These are phyloP conservation scores for Citrus maxima DNA, from an alignment of 345 rosid species.

Conservation along the genomic window DNA sequence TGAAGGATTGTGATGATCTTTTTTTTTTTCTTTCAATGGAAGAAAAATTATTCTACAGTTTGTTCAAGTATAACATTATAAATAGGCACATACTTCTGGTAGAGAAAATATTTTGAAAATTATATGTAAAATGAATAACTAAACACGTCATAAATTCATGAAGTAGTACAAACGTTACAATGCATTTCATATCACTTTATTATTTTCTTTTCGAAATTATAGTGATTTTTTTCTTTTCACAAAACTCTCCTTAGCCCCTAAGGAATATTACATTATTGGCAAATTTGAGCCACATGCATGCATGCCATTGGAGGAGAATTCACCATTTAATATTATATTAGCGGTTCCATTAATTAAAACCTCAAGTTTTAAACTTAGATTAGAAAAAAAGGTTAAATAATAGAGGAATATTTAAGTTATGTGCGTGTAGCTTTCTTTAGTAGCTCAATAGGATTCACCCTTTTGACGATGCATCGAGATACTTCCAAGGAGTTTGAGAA, in stretches of 20 bases:
- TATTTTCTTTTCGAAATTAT: too few species aligned
- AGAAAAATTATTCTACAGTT: too few species aligned
- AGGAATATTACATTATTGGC: neutral
- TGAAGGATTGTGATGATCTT: neutral
- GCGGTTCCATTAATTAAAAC: neutral
- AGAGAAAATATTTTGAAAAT: too few species aligned
- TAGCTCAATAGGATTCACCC: neutral
- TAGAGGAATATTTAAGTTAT: neutral
- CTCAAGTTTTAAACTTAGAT: neutral
- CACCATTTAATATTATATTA: neutral
- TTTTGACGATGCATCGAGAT: neutral
- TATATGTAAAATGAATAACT: too few species aligned
- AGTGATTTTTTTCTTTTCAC: neutral
- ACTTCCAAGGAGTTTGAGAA: conserved; percentile 12
- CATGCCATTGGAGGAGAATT: neutral
- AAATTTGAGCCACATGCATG: neutral
- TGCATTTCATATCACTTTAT: neutral
- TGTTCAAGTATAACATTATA: too few species aligned
- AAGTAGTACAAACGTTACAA: neutral
- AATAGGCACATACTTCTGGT: too few species aligned
- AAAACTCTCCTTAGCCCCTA: neutral
- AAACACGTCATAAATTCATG: too few species aligned
- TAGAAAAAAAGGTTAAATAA: neutral
- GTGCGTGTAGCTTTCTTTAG: neutral
- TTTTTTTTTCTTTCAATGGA: neutral